A percentile compares a stretch with the other conserved stretches of the same genome.
These are phyloP conservation scores for Daldinia decipiens DNA, from an alignment of 495 filamentous ascomycete species.

Conservation along the genomic window DNA sequence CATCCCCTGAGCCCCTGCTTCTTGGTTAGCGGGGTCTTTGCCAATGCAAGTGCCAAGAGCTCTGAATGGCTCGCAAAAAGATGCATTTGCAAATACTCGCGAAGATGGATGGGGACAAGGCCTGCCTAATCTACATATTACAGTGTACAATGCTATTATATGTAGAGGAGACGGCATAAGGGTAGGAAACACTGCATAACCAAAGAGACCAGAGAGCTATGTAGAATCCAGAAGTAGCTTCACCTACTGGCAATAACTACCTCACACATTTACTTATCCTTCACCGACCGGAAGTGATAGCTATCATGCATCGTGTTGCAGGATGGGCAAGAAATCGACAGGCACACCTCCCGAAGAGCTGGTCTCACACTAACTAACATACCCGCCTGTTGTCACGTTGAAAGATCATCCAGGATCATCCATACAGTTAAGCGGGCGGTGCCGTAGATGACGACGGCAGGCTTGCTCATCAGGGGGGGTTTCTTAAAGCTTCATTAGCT, in stretches of 20 bases:
- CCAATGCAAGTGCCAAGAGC: constrained; percentile 11
- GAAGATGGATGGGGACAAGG: constrained; percentile 14
- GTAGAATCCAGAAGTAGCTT: constrained; percentile 31
- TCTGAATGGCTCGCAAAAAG: constrained; percentile 25
- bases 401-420: constrained; percentile 30
- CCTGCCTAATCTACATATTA: constrained; percentile 23
- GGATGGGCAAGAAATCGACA: constrained; percentile 39
- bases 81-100: constrained; percentile 23
- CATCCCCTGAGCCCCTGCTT: constrained; percentile 26
- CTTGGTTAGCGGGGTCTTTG: constrained; percentile 25
- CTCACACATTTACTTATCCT: constrained; percentile 11
- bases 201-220: constrained; percentile 21
- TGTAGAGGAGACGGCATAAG: constrained; percentile 34
- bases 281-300: constrained; percentile 35
- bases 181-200: constrained; percentile 27
- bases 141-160: constrained; percentile 18
- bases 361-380: constrained; percentile 29
- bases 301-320: constrained; percentile 38
- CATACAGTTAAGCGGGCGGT: constrained; percentile 36
- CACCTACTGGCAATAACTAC: constrained; percentile 2
- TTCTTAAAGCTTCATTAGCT: constrained; percentile 22
- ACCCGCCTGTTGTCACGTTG: constrained; percentile 13
- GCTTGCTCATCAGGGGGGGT: constrained; percentile 14
- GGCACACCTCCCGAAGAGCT: constrained; percentile 41
- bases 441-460: constrained; percentile 36